Evolutionary conservation across 148 eudicot genomes (phyloP), one percentile per base, ranked within the genome.

Genomic region (Dysphania ambrosioides): DNA sequence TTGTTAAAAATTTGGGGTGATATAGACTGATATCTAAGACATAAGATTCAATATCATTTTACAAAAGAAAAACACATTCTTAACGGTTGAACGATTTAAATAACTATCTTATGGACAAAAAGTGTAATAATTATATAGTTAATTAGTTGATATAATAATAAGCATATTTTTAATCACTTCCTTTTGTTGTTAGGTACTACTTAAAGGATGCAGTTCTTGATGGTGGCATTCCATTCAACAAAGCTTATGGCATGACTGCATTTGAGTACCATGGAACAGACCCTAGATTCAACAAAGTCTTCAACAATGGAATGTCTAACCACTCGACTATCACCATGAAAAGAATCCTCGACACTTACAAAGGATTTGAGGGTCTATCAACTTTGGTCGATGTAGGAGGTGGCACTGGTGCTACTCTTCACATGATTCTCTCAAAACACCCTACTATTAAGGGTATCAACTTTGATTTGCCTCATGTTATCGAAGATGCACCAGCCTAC

Each of bases 201-300:
- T 78, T 91, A 38, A 91, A 91, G 83, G 97, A 93, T 76, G 88
- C 98, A 51, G 87, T 93, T 76, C 84, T 93, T 16, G 94, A 93
- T 10, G 98, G 98, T 8, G 98, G 97, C 15, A 91, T 88, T 42
- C 97, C 98, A 41, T 93, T 91, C 72, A 91, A 93, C 86, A 93
- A 89, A 72, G 97, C 98, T 12, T 93, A 93, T 80, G 98, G 94
- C 26, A 88, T 88, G 98, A 82, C 81, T 5, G 94, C 94, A 31
- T 93, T 93, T 44, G 98, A 91, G 18, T 93, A 93, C 87, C 89
- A 89, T 69, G 94, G 91, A 21, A 89, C 87, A 5, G 91, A 93
- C 35, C 89, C 85, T 6, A 89, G 92, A 72, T 91, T 91, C 75
- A 93, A 93, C 85, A 91, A 90, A 79, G 82, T 91, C 0, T 93